Percentiles rank a stretch among this genome's conserved stretches.
Conservation (phyloP, 495 filamentous ascomycete genomes). For the Neurospora sp. region DNA sequence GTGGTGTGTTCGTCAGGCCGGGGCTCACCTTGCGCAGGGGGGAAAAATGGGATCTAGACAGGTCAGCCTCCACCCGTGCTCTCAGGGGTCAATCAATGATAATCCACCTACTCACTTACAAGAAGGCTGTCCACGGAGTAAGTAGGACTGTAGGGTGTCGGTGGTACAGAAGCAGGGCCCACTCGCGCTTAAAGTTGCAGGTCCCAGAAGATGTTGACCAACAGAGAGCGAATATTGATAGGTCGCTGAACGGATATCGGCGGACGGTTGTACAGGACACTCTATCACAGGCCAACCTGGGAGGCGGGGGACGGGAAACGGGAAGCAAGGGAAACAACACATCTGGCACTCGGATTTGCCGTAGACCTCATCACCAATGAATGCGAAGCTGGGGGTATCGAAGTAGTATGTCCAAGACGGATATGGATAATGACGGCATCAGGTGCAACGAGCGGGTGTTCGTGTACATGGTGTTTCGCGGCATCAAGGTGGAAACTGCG, state of each 20-base stretch:
- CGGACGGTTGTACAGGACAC: neutral
- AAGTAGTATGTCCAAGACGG: neutral
- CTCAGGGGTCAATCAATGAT: neutral
- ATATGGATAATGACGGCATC: neutral
- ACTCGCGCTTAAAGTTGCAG: neutral
- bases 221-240: neutral
- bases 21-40: neutral
- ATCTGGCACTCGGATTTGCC: neutral
- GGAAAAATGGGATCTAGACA: neutral
- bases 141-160: neutral
- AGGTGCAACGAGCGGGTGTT: neutral
- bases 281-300: neutral
- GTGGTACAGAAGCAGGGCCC: neutral
- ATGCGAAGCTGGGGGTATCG: neutral
- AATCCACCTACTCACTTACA: neutral
- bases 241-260: neutral
- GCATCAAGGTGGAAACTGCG: neutral
- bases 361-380: neutral
- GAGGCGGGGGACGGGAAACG: neutral
- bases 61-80: neutral
- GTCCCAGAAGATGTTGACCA: neutral
- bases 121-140: neutral
- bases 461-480: neutral
- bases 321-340: neutral
- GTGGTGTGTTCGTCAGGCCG: neutral